Base-by-base conservation (phyloP, 1,139 yeast species). In the Diutina mesorugosa region DNA sequence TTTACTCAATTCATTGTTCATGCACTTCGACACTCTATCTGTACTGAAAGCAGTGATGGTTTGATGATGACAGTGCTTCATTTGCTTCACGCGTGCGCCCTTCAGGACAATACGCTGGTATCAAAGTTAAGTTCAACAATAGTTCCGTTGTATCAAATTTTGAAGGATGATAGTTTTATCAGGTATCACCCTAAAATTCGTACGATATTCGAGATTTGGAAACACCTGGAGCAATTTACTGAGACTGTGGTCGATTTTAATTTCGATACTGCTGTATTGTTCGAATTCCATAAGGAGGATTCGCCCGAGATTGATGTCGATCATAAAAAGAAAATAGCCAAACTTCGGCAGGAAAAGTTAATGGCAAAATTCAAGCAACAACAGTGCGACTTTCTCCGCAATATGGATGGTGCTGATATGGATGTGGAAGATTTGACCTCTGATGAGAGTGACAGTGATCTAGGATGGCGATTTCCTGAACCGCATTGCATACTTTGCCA, bases 401-500 rank as follows among this genome's bases (percentile, higher is more conserved):
- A 72, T 55, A 72, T 70, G 1, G 73, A 70, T 45, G 54, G 63
- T 52, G 67, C 69, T 55, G 79, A 73, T 47, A 65, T 67, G 8
- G 79, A 74, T 51, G 73, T 74, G 70, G 76, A 71, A 56, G 68
- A 70, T 29, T 56, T 60, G 30, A 45, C 45, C 16, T n/a, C 53
- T 21, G 53, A 50, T 6, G 53, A 50, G 3, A 32, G 45, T 21
- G 69, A 64, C 1, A 69, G 64, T 2, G 67, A 65, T 10, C 69
- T 66, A 1, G 78, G 75, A 7, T 88, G 95, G 95, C 72, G 72
- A 47, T 90, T 81, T 63, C 96, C 96, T 0, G 87, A 84, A 50
- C 85, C 85, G 47, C 87, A 84, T 59, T 93, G 99, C 66, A 85
- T 91, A 48, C 76, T 93, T 38, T 93, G 99, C 67, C 95, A 91